Evolutionary conservation across 2,329 filamentous ascomycete genomes (phyloP).

Genomic region (Thelonectria olida): DNA sequence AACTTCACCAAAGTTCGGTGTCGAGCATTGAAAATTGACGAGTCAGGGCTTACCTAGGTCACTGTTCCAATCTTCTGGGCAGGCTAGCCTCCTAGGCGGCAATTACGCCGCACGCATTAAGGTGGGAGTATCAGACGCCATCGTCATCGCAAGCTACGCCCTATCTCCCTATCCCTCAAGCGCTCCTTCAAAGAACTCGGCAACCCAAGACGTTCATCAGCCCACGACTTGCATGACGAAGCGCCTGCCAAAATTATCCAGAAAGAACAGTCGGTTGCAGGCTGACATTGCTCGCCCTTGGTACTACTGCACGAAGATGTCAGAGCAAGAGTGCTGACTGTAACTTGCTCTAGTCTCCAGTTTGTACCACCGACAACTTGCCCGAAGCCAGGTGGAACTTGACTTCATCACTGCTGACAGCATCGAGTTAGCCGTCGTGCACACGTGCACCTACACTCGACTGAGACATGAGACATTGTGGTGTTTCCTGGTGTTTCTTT

Average conservation of each 20-base stretch:
- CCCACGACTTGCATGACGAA: background rate
- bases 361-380: background rate
- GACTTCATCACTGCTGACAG: background rate
- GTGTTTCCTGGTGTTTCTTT: constrained; percentile 1
- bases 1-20: constrained; percentile 1
- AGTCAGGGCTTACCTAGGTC: background rate
- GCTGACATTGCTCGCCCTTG: too few species aligned
- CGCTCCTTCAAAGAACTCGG: background rate
- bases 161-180: background rate
- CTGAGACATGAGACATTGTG: constrained; percentile 11
- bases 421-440: background rate
- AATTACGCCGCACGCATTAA: background rate
- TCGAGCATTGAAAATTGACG: constrained; percentile 8
- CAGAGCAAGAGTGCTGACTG: too few species aligned
- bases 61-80: background rate
- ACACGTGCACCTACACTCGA: constrained; percentile 6
- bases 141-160: background rate
- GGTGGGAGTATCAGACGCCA: background rate
- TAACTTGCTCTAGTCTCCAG: too few species aligned
- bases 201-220: background rate
- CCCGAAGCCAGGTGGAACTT: constrained; percentile 8
- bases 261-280: background rate
- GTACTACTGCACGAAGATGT: too few species aligned
- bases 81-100: background rate
- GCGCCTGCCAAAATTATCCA: background rate